Percentiles rank a stretch among this genome's conserved stretches.
These are phyloP conservation scores for Globisporangium recalcitrans DNA, from an alignment of 352 stramenopile genomes.

Conservation along the genomic window DNA sequence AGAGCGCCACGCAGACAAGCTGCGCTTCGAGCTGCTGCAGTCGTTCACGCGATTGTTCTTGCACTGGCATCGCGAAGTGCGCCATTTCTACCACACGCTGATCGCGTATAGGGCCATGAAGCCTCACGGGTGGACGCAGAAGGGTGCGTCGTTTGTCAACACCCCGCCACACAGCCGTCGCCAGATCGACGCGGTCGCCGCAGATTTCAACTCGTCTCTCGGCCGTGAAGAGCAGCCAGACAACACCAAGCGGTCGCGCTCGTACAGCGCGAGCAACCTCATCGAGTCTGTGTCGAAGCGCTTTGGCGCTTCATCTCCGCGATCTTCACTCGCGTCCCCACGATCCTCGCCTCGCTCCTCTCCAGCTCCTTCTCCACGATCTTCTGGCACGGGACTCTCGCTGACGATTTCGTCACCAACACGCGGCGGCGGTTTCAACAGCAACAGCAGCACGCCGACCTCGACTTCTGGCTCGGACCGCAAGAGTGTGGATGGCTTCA, in stretches of 20 bases:
- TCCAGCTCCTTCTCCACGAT: constrained; percentile 49
- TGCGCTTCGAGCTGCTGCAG: constrained; percentile 74
- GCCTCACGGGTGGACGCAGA: constrained; percentile 80
- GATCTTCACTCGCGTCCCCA: constrained; percentile 43
- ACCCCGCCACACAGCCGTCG: constrained; percentile 79
- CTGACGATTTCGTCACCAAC: constrained; percentile 78
- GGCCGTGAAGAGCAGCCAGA: constrained; percentile 59
- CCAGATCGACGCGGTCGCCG: constrained; percentile 83
- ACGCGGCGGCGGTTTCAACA: constrained; percentile 48
- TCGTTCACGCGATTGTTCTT: constrained; percentile 80
- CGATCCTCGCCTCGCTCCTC: constrained; percentile 65
- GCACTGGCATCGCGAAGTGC: constrained; percentile 86
- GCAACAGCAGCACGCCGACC: constrained; percentile 60
- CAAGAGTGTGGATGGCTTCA: constrained; percentile 50
- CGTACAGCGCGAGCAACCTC: constrained; percentile 80
- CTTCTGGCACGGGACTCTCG: constrained; percentile 36
- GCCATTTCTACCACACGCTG: constrained; percentile 83
- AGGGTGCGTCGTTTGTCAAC: constrained; percentile 82
- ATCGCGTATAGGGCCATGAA: constrained; percentile 86
- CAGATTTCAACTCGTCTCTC: constrained; percentile 83
- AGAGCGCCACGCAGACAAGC: constrained; percentile 82
- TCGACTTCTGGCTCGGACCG: constrained; percentile 34
- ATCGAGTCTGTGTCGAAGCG: constrained; percentile 83
- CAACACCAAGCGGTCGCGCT: constrained; percentile 49
- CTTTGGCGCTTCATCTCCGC: constrained; percentile 47